A percentile compares a stretch with the other conserved stretches of the same genome.
Evolutionary conservation across 2,329 filamentous ascomycete species (phyloP).

Genomic region (Diaporthe caulivora): DNA sequence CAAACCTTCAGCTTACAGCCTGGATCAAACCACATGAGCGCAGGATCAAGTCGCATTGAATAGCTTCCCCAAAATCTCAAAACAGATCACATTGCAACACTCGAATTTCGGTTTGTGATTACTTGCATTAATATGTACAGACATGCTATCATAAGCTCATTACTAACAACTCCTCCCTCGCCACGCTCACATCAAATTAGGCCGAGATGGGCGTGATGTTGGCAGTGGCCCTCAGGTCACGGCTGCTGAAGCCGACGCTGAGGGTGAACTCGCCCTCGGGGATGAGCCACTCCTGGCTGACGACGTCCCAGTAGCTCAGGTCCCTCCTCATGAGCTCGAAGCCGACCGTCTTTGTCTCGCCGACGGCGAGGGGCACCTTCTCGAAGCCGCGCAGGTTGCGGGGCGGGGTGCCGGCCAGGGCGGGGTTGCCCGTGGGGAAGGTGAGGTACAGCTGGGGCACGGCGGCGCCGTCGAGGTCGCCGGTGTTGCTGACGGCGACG

Average conservation of each 20-base stretch:
- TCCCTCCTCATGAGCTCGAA: constrained; percentile 63
- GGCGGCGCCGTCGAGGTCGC: constrained; percentile 62
- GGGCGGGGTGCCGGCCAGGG: constrained; percentile 58
- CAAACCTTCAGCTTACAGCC: background rate
- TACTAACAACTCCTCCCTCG: background rate
- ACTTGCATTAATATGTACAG: constrained; percentile 18
- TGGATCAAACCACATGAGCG: background rate
- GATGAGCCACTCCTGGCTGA: constrained; percentile 57
- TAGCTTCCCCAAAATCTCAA: background rate
- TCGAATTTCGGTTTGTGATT: background rate
- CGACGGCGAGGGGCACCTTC: constrained; percentile 58
- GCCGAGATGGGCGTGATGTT: constrained; percentile 35
- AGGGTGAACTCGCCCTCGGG: constrained; percentile 48
- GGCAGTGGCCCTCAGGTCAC: constrained; percentile 34
- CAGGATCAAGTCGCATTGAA: background rate
- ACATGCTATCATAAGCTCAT: constrained; percentile 27
- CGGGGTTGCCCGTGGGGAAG: constrained; percentile 54
- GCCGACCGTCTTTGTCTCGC: constrained; percentile 53
- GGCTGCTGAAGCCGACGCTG: constrained; percentile 49
- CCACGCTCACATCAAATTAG: background rate
- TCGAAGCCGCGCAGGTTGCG: constrained; percentile 64
- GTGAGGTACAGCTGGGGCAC: constrained; percentile 70
- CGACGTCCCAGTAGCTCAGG: constrained; percentile 62
- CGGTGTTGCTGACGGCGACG: constrained; percentile 65
- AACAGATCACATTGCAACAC: background rate